Evolutionary conservation across 2,329 filamentous ascomycete species (phyloP).

Genomic region (Sporothrix curviconia): DNA sequence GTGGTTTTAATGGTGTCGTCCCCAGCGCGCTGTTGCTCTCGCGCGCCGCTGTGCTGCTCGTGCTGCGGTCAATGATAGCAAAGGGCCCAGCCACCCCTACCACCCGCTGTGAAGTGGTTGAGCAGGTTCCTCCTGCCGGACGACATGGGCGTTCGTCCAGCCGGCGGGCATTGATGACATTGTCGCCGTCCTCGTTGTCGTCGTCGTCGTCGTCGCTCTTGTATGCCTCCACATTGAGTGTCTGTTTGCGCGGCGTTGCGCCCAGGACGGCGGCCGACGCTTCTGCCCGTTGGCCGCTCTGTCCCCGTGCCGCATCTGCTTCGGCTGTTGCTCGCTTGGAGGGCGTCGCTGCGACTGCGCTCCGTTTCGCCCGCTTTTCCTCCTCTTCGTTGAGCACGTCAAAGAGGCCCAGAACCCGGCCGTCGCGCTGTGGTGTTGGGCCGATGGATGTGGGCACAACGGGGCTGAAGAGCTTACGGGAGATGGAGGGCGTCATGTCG

Average conservation of each 20-base stretch:
- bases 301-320: slow-evolving; percentile 21
- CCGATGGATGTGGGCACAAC: slow-evolving; percentile 57
- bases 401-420: slow-evolving; percentile 69
- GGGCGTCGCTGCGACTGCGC: slow-evolving; percentile 31
- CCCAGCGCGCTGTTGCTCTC: slow-evolving; percentile 33
- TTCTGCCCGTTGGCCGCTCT: slow-evolving; percentile 7
- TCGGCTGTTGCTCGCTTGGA: slow-evolving; percentile 32
- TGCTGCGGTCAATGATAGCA: not conserved
- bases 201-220: slow-evolving; percentile 18
- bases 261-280: slow-evolving; percentile 7
- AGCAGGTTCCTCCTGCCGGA: slow-evolving; percentile 55
- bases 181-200: slow-evolving; percentile 18
- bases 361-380: slow-evolving; percentile 24
- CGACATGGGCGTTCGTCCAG: slow-evolving; percentile 45
- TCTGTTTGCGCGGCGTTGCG: slow-evolving; percentile 43
- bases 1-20: slow-evolving; percentile 55
- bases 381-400: slow-evolving; percentile 55
- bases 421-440: slow-evolving; percentile 74
- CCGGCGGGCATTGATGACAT: slow-evolving; percentile 26
- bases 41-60: not conserved
- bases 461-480: slow-evolving; percentile 55
- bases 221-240: slow-evolving; percentile 8
- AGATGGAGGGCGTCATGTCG: slow-evolving; percentile 46
- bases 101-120: slow-evolving; percentile 33
- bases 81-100: not conserved